phyloP scores from a whole-genome alignment of 23 red algal species.

The Gracilaria domingensis region DNA sequence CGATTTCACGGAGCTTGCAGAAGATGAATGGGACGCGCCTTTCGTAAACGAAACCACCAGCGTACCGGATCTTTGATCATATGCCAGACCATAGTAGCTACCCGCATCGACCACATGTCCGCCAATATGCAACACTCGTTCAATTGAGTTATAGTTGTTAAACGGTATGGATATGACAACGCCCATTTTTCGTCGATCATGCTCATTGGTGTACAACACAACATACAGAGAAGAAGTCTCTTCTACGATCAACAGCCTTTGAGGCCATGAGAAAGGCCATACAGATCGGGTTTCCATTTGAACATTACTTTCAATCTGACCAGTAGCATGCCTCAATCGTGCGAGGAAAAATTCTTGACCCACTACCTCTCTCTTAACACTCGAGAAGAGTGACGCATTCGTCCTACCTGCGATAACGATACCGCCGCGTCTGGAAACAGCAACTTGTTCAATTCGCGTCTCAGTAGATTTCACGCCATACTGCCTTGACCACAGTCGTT shows the following conservation, averaged over 20 bases:
- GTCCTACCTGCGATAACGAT: conserved; percentile 6
- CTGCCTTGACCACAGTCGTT: neutral
- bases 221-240: conserved; percentile 10
- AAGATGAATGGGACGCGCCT: neutral
- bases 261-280: conserved; percentile 5
- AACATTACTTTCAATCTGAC: neutral
- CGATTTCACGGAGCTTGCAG: neutral
- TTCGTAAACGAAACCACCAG: neutral
- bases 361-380: neutral
- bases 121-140: conserved; percentile 1
- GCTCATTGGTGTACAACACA: neutral
- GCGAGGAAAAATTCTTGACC: neutral
- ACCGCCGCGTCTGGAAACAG: neutral
- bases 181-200: neutral
- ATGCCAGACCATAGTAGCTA: neutral
- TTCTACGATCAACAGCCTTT: neutral
- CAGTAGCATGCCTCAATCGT: conserved; percentile 2
- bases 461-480: neutral
- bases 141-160: neutral
- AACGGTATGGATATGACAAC: neutral
- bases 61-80: neutral
- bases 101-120: neutral
- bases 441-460: neutral
- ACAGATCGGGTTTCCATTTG: neutral
- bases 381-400: neutral